phyloP scores from a whole-genome alignment of 2,329 filamentous ascomycete species.

The Sarocladium strictum region DNA sequence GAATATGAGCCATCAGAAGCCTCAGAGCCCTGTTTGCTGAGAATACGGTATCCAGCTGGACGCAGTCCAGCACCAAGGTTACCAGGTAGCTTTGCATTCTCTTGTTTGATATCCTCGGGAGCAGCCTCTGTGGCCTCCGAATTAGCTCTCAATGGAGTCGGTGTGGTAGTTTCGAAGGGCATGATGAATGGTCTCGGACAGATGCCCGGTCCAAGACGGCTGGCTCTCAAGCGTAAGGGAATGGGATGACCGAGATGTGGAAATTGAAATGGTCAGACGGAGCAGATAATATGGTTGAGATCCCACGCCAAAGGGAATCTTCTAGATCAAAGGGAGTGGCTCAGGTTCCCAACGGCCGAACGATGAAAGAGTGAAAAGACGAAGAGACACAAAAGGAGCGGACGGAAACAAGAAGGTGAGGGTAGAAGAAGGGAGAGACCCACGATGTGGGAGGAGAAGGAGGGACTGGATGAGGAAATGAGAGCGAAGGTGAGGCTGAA shows the following conservation, averaged over 20 bases:
- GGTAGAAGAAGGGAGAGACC: neutral
- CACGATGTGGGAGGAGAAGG: conserved; percentile 5
- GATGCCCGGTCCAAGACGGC: neutral
- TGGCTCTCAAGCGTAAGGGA: neutral
- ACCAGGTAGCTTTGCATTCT: neutral
- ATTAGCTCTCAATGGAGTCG: conserved; percentile 21
- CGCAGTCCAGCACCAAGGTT: neutral
- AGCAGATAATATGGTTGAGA: conserved; percentile 21
- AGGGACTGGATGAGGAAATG: neutral
- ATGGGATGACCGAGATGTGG: conserved; percentile 4
- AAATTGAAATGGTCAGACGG: conserved; percentile 7
- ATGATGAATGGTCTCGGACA: conserved; percentile 22
- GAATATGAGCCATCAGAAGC: neutral
- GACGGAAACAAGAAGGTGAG: conserved; percentile 9
- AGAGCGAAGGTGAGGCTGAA: neutral
- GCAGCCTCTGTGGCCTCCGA: conserved; percentile 11
- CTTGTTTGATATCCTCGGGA: conserved; percentile 9
- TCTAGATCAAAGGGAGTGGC: conserved; percentile 20
- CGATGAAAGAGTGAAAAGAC: conserved; percentile 12
- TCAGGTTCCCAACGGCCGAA: conserved; percentile 12
- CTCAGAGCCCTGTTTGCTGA: neutral
- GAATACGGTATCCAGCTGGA: neutral
- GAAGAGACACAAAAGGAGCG: conserved; percentile 5
- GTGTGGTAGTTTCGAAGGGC: conserved; percentile 22
- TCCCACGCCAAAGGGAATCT: conserved; percentile 20